Base-by-base conservation (phyloP, 2,329 filamentous ascomycete species). In the Fusarium coicis region DNA sequence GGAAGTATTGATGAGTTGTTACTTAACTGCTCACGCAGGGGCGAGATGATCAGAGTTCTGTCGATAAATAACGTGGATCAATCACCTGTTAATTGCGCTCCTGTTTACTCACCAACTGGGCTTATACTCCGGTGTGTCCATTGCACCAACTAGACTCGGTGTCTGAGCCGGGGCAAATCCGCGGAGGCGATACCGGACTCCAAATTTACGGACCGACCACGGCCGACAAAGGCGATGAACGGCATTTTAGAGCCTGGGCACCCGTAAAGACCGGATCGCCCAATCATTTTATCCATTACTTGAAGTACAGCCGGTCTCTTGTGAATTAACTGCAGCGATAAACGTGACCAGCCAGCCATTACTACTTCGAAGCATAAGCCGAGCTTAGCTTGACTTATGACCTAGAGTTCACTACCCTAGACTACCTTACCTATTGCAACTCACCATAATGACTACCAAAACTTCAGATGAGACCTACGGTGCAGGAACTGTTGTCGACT, bases 31-130 rank as follows among this genome's bases (percentile, higher is more conserved):
- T n/a, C n/a, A n/a, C n/a, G n/a, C n/a, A n/a, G n/a, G n/a, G n/a
- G n/a, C n/a, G n/a, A n/a, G n/a, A n/a, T n/a, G n/a, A n/a, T n/a
- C n/a, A n/a, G n/a, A n/a, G n/a, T n/a, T 19, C 8, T 10, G 3
- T 19, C 7, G 3, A 36, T 8, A 21, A 15, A 2, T 4, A 8
- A 12, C 4, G 4, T 21, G 9, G 10, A 21, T 47, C 4, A 2
- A 11, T 21, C 11, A 11, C 16, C 3, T 21, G 0, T 5, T 7
- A 15, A 21, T 14, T 15, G 2, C 18, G 15, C 2, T 21, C 2
- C 2, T 10, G 12, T 21, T 26, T 10, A 4, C 44, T 21, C 18
- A 10, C 9, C 4, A 23, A 3, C 9, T 2, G 30, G 23, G 10
- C 5, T 23, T 5, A 14, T 21, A 23, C 7, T 30, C 30, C 16